Conservation (phyloP, 2,329 filamentous ascomycete species). For the Arachnomyces sp. region DNA sequence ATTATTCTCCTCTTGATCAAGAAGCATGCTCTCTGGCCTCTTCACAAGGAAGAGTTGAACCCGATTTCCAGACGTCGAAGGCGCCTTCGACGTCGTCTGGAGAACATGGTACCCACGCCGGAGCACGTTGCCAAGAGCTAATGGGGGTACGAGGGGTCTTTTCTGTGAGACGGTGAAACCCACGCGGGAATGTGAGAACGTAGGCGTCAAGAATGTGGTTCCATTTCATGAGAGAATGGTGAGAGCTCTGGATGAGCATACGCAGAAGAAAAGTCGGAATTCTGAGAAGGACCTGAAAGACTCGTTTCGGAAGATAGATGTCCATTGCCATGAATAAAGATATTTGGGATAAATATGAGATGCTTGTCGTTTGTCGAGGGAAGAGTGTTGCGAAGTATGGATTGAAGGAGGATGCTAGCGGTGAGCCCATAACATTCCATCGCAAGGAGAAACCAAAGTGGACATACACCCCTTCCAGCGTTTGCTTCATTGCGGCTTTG, state of each 20-base stretch:
- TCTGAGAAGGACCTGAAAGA: background rate
- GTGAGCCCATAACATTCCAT: too few relatives aligned
- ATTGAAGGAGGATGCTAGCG: background rate
- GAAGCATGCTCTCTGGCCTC: too few relatives aligned
- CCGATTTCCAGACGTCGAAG: background rate
- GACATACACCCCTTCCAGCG: too few relatives aligned
- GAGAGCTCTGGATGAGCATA: background rate
- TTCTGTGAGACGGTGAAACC: constrained; percentile 2
- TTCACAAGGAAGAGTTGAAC: too few relatives aligned
- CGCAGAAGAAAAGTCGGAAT: background rate
- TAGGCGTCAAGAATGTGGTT: background rate
- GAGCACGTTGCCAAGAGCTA: background rate
- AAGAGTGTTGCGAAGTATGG: constrained; percentile 1
- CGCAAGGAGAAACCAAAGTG: too few relatives aligned
- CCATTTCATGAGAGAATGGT: background rate
- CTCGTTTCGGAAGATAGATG: background rate
- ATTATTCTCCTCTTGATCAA: too few relatives aligned
- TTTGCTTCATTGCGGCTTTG: too few relatives aligned
- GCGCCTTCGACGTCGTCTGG: constrained; percentile 3
- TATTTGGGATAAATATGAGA: background rate
- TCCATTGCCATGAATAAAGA: background rate
- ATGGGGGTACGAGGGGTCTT: background rate
- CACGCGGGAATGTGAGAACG: background rate
- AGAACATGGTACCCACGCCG: constrained; percentile 4
- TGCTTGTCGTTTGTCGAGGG: constrained; percentile 1